These are phyloP conservation scores for Vanrija sp. DNA, from an alignment of 1,284 basidiomycete species.

Conservation along the genomic window DNA sequence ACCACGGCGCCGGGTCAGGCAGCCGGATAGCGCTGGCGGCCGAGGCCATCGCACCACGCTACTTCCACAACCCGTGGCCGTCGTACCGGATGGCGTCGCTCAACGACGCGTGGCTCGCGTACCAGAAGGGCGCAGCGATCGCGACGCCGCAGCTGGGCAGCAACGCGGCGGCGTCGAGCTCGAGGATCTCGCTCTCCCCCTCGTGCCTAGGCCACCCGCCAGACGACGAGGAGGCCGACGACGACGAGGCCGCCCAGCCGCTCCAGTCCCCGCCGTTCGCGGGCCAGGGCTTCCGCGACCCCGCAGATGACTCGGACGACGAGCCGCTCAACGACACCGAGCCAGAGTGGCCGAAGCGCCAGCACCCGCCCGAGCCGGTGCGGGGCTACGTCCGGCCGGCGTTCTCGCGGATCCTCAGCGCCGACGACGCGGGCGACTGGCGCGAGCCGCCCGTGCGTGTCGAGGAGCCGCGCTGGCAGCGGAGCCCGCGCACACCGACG, in stretches of 20 bases:
- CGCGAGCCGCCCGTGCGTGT: slow-evolving; percentile 42
- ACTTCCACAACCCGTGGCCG: slow-evolving; percentile 48
- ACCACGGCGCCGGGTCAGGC: neutral
- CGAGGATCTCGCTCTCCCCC: neutral
- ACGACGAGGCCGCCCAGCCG: slow-evolving; percentile 1
- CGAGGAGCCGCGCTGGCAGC: slow-evolving; percentile 31
- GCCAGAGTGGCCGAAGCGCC: slow-evolving; percentile 5
- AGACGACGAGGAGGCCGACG: slow-evolving; percentile 7
- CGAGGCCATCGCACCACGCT: slow-evolving; percentile 19
- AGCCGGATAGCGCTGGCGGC: neutral
- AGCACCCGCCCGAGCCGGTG: slow-evolving; percentile 5
- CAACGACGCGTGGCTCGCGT: slow-evolving; percentile 38
- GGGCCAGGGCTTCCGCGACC: neutral
- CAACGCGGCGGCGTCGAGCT: neutral
- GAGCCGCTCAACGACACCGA: neutral
- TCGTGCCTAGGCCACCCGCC: slow-evolving; percentile 1
- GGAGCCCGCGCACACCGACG: neutral
- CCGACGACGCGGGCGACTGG: slow-evolving; percentile 43
- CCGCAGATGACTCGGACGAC: slow-evolving; percentile 6
- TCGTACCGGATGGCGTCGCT: slow-evolving; percentile 39
- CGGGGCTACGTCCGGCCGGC: slow-evolving; percentile 31
- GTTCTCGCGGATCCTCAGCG: slow-evolving; percentile 26
- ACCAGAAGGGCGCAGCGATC: slow-evolving; percentile 42
- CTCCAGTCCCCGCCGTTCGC: neutral
- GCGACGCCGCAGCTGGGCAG: slow-evolving; percentile 23